Evolutionary conservation across 2,329 filamentous ascomycete species (phyloP).

Genomic region (Fusarium mexicanum): DNA sequence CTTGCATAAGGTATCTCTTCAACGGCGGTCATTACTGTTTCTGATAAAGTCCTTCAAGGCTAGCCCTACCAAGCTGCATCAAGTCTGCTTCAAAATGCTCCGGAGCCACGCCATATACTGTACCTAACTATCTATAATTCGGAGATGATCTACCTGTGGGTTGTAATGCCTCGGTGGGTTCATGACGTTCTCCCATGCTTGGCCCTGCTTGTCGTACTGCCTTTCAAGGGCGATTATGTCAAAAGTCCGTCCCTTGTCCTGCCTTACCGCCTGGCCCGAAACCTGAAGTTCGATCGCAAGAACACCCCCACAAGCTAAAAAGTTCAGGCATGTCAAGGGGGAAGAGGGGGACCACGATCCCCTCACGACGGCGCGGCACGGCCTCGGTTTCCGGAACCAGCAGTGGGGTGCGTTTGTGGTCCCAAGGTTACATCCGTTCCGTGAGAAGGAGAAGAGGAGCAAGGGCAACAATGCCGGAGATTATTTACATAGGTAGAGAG

Average conservation of each 20-base stretch:
- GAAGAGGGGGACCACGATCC: not conserved
- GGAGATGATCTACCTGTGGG: not conserved
- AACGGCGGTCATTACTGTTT: conserved; percentile 4
- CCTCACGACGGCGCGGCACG: conserved; percentile 18
- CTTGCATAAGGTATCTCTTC: not conserved
- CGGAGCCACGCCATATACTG: not conserved
- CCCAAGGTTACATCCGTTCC: conserved; percentile 22
- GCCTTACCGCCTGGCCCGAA: conserved; percentile 7
- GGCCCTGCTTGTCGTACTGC: not conserved
- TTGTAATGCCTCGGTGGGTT: not conserved
- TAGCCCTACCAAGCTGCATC: conserved; percentile 22
- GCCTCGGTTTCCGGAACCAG: conserved; percentile 38
- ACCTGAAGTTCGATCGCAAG: not conserved
- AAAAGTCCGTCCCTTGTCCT: not conserved
- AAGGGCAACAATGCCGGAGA: conserved; percentile 34
- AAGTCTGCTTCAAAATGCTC: not conserved
- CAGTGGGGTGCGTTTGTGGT: conserved; percentile 37
- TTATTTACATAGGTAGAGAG: conserved; percentile 12
- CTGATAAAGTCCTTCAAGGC: conserved; percentile 9
- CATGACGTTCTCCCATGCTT: conserved; percentile 6
- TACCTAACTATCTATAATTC: not conserved
- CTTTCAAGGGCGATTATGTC: not conserved
- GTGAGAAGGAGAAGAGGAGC: not conserved
- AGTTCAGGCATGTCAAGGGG: conserved; percentile 3
- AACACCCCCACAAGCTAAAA: not conserved